A percentile compares a stretch with the other conserved stretches of the same genome.
phyloP scores from a whole-genome alignment of 805 yeast genomes.

The Myxozyma lipomycoides region DNA sequence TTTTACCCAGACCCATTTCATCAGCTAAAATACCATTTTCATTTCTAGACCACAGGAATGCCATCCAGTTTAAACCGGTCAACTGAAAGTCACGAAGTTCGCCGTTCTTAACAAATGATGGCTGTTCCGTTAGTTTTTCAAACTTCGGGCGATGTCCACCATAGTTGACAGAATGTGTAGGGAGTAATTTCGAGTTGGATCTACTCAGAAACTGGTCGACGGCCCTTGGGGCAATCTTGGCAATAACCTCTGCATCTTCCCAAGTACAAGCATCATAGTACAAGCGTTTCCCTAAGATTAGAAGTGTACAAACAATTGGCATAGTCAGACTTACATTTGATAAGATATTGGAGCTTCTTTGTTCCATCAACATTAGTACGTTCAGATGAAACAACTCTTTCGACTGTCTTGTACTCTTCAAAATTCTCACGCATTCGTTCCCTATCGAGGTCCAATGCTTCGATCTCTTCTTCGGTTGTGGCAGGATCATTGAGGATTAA shows the following conservation, averaged over 20 bases:
- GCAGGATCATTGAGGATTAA: slow-evolving; percentile 73
- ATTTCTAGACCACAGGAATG: slow-evolving; percentile 94
- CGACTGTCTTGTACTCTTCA: slow-evolving; percentile 79
- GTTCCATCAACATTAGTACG: slow-evolving; percentile 46
- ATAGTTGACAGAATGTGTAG: slow-evolving; percentile 73
- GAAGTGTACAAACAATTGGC: background rate
- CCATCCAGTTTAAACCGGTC: slow-evolving; percentile 99
- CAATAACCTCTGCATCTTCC: slow-evolving; percentile 90
- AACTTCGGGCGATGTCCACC: slow-evolving; percentile 75
- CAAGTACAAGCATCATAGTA: slow-evolving; percentile 95
- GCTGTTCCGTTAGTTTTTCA: slow-evolving; percentile 82
- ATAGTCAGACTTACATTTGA: slow-evolving; percentile 55
- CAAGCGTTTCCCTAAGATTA: slow-evolving; percentile 56
- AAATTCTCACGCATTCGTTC: slow-evolving; percentile 81
- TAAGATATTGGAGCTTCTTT: slow-evolving; percentile 61
- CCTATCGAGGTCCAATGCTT: slow-evolving; percentile 85
- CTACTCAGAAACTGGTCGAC: slow-evolving; percentile 81
- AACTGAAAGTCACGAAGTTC: slow-evolving; percentile 94
- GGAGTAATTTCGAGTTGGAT: slow-evolving; percentile 76
- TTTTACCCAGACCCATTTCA: slow-evolving; percentile 98
- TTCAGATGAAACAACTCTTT: slow-evolving; percentile 82
- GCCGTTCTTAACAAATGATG: slow-evolving; percentile 83
- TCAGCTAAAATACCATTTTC: slow-evolving; percentile 97
- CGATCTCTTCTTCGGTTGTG: slow-evolving; percentile 87
- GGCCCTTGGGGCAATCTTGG: slow-evolving; percentile 73